Evolutionary conservation across 257 asterid species (phyloP).

Genomic region (Nicotiana tabacum): DNA sequence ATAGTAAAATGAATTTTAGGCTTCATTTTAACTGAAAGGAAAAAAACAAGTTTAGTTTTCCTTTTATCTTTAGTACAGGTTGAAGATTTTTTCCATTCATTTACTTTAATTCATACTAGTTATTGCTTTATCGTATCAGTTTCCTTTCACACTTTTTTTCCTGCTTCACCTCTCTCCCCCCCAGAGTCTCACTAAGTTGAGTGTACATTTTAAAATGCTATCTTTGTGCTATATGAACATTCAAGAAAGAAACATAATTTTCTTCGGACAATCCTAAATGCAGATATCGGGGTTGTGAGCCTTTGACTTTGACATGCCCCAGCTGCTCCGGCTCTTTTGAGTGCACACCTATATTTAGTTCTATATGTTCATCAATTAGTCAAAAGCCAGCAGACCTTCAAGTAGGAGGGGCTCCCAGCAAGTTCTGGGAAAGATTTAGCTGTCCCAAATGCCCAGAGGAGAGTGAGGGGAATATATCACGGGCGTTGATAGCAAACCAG

Average conservation of each 20-base stretch:
- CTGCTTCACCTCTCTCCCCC: background rate
- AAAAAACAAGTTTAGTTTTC: background rate
- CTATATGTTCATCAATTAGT: conserved; percentile 47
- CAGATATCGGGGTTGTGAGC: conserved; percentile 86
- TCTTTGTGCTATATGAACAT: background rate
- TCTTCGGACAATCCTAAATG: conserved; percentile 24
- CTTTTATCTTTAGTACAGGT: background rate
- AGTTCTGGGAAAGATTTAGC: conserved; percentile 66
- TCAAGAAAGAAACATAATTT: background rate
- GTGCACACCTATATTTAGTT: conserved; percentile 63
- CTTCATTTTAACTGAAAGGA: background rate
- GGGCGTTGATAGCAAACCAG: conserved; percentile 81
- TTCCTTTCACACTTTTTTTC: background rate
- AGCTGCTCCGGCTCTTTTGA: conserved; percentile 62
- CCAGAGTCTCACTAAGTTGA: background rate
- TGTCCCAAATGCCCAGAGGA: conserved; percentile 91
- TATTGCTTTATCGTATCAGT: background rate
- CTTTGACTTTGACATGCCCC: conserved; percentile 79
- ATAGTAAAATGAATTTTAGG: background rate
- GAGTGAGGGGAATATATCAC: conserved; percentile 54
- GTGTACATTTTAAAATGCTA: background rate
- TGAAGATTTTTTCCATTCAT: background rate
- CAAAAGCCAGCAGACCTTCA: conserved; percentile 42
- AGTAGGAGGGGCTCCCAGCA: conserved; percentile 25
- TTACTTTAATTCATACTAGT: background rate